A percentile compares a stretch with the other conserved stretches of the same genome.
phyloP scores from a whole-genome alignment of 306 rosid genomes.

The Acacia crassicarpa region DNA sequence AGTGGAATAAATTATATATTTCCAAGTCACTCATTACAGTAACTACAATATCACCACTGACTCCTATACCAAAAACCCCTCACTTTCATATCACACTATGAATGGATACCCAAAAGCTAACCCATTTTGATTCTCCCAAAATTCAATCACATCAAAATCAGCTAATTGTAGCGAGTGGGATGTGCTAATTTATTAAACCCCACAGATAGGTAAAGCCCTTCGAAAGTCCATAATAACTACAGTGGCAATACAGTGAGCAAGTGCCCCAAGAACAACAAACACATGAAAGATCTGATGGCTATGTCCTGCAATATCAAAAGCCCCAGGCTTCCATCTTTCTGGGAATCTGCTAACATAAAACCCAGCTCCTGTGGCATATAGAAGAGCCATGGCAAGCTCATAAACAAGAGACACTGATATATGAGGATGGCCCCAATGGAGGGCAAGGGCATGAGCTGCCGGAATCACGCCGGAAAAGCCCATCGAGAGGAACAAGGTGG shows the following conservation, averaged over 20 bases:
- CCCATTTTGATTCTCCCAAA: not conserved
- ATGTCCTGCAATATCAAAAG: constrained; percentile 87
- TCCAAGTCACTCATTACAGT: not conserved
- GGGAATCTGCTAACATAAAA: constrained; percentile 78
- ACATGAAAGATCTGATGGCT: constrained; percentile 95
- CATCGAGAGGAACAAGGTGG: constrained; percentile 71
- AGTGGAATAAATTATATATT: not conserved
- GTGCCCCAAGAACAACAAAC: constrained; percentile 84
- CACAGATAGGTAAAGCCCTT: constrained; percentile 55
- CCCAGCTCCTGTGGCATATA: constrained; percentile 69
- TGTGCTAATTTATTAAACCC: constrained; percentile 5
- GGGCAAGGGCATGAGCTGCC: constrained; percentile 59
- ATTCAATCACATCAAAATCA: not conserved
- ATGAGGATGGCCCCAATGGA: constrained; percentile 53
- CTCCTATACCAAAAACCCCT: constrained; percentile 8
- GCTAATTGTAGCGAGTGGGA: not conserved
- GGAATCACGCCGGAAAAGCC: constrained; percentile 91
- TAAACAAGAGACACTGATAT: constrained; percentile 58
- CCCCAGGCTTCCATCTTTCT: constrained; percentile 86
- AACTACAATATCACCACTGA: not conserved
- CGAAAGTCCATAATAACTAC: constrained; percentile 65
- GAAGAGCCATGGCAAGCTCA: constrained; percentile 73
- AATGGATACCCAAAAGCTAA: not conserved
- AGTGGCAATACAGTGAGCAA: constrained; percentile 71
- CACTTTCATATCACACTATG: constrained; percentile 1